Conservation (phyloP, 805 yeast species). For the Sugiyamaella mastotermitis region DNA sequence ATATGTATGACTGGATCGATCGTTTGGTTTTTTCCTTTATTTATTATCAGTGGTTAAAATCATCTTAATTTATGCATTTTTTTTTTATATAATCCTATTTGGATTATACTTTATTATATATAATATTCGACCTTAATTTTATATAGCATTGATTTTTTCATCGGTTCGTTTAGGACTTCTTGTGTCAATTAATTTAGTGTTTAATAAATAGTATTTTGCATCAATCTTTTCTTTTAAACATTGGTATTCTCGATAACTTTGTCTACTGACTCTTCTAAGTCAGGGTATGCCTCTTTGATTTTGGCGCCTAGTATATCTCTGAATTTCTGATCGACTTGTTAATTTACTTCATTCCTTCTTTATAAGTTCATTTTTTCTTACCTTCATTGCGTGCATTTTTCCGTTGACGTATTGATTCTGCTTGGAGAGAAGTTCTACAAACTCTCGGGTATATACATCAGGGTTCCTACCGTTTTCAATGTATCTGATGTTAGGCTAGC, state of each 20-base stretch:
- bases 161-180: too few relatives aligned
- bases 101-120: too few relatives aligned
- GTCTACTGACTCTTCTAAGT: slow-evolving; percentile 51
- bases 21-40: too few relatives aligned
- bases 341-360: too few relatives aligned
- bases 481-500: slow-evolving; percentile 34
- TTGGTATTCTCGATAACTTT: slow-evolving; percentile 28
- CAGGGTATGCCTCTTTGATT: slow-evolving; percentile 74
- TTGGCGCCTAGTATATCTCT: slow-evolving; percentile 63
- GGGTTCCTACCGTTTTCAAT: slow-evolving; percentile 97
- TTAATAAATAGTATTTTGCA: not conserved
- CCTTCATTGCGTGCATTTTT: slow-evolving; percentile 63
- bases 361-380: too few relatives aligned
- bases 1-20: too few relatives aligned
- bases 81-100: too few relatives aligned
- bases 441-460: slow-evolving; percentile 93
- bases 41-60: too few relatives aligned
- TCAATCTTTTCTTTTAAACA: not conserved
- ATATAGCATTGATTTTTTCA: too few relatives aligned
- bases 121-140: too few relatives aligned
- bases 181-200: not conserved
- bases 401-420: slow-evolving; percentile 86
- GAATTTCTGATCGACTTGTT: too few relatives aligned
- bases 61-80: too few relatives aligned
- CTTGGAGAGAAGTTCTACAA: slow-evolving; percentile 87